Percentiles rank a stretch among this genome's conserved stretches.
phyloP scores from a whole-genome alignment of 2,329 filamentous ascomycete species.

The Beauveria scarabaeidicola region DNA sequence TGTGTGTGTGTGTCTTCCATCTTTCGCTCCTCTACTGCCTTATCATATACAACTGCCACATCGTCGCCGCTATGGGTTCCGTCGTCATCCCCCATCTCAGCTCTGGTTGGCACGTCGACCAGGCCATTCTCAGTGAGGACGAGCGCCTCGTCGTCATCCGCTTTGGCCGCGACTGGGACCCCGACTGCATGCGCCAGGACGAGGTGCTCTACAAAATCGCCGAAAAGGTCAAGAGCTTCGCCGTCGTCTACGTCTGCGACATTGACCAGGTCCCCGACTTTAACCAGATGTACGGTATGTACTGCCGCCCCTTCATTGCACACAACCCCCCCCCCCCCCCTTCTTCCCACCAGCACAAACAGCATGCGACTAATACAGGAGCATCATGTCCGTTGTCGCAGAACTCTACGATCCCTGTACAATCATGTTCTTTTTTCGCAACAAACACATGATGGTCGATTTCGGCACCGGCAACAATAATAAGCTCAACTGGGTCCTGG shows the following conservation, averaged over 20 bases:
- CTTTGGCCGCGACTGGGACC: constrained; percentile 80
- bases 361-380: too few species aligned
- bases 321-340: constrained; percentile 5
- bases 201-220: constrained; percentile 93
- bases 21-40: background rate
- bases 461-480: constrained; percentile 98
- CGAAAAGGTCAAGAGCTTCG: constrained; percentile 88
- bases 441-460: constrained; percentile 99
- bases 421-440: constrained; percentile 94
- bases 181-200: constrained; percentile 69
- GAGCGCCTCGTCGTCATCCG: constrained; percentile 89
- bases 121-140: constrained; percentile 82
- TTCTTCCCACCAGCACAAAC: background rate
- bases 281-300: constrained; percentile 79
- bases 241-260: constrained; percentile 88
- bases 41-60: background rate
- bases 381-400: background rate
- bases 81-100: constrained; percentile 85
- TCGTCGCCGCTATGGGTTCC: constrained; percentile 51
- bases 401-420: constrained; percentile 85
- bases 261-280: constrained; percentile 87
- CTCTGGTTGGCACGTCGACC: constrained; percentile 96
- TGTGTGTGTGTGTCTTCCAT: too few species aligned
- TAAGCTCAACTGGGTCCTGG: constrained; percentile 87
- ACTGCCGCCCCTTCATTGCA: too few species aligned